Base-by-base conservation (phyloP, 1,139 yeast species). In the Suhomyces bribrorum region DNA sequence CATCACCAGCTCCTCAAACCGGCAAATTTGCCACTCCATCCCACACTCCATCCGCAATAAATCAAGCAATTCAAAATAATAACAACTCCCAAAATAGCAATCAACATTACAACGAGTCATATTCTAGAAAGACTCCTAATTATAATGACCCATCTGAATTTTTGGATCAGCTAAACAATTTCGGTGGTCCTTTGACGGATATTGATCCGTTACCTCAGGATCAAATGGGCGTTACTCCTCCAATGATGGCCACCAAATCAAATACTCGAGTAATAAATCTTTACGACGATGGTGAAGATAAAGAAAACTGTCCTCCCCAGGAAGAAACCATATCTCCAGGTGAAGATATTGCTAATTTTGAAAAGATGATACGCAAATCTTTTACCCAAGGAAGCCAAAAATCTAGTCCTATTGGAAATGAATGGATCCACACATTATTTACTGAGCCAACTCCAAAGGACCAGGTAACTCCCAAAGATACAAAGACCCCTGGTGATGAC, bases 161-260 rank as follows among this genome's bases (percentile, higher is more conserved):
- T 52, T 64, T 73, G 56, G 69, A 69, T 46, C 80, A 75, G 49
- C 52, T 75, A 38, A 75, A 73, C 42, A 59, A 64, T 28, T 72
- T 66, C 43, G 77, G 78, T 16, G 80, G 79, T 0, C 81, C 81
- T 7, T 59, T 75, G 44, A 76, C 81, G 3, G 81, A 76, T 48
- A 74, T 76, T 26, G 81, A 76, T 53, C 76, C 76, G 3, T 56
- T 71, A 34, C 75, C 75, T 3, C 64, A 61, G 36, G 69, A 66
- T 27, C 49, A 48, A 13, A 60, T 52, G 36, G 59, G 56, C 2
- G 57, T 59, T 4, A 70, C 77, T 0, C 77, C 77, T 5, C 77
- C 78, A 12, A 69, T 69, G 74, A 59, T 72, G 56, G 78, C 78
- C 3, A 69, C 76, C 5, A 73, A 72, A 47, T 61, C 67, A 15